A percentile compares a stretch with the other conserved stretches of the same genome.
phyloP scores from a whole-genome alignment of 2,329 filamentous ascomycete species.

The Thermothelomyces thermophilus region DNA sequence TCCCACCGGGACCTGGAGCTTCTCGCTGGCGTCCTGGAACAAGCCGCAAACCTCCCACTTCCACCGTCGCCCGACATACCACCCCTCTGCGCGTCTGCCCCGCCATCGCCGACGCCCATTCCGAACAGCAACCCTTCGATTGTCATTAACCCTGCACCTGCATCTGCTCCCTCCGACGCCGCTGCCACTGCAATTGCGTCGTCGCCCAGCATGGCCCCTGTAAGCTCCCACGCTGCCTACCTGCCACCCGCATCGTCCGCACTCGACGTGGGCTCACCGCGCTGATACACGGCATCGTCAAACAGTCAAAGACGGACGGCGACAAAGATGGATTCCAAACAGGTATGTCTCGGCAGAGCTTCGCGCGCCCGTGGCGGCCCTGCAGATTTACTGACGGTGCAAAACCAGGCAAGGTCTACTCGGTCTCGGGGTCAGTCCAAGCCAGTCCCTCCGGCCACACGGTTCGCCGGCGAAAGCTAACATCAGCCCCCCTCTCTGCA shows the following conservation, averaged over 20 bases:
- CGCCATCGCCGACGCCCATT: constrained; percentile 11
- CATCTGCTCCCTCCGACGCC: constrained; percentile 26
- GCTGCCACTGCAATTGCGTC: constrained; percentile 21
- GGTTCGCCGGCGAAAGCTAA: constrained; percentile 29
- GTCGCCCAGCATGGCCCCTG: constrained; percentile 47
- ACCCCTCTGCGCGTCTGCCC: constrained; percentile 12
- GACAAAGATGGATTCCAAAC: constrained; percentile 34
- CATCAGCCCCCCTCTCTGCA: constrained; percentile 27
- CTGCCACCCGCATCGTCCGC: not conserved
- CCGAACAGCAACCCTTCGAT: constrained; percentile 13
- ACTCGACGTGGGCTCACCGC: not conserved
- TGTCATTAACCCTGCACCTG: constrained; percentile 27
- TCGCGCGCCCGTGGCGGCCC: not conserved
- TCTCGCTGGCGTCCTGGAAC: constrained; percentile 18
- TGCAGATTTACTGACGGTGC: constrained; percentile 20
- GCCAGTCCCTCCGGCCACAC: constrained; percentile 9
- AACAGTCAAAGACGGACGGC: constrained; percentile 26
- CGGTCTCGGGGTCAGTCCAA: constrained; percentile 52
- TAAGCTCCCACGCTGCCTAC: constrained; percentile 33
- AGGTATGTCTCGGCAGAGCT: constrained; percentile 32
- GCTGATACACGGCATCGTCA: not conserved
- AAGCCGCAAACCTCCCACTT: constrained; percentile 26
- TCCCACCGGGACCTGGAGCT: constrained; percentile 25
- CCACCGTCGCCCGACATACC: constrained; percentile 23
- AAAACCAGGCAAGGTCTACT: constrained; percentile 52